Evolutionary conservation across 139 green algal genomes (phyloP), one percentile per base, ranked within the genome.

Genomic region (Micractinium sp.): DNA sequence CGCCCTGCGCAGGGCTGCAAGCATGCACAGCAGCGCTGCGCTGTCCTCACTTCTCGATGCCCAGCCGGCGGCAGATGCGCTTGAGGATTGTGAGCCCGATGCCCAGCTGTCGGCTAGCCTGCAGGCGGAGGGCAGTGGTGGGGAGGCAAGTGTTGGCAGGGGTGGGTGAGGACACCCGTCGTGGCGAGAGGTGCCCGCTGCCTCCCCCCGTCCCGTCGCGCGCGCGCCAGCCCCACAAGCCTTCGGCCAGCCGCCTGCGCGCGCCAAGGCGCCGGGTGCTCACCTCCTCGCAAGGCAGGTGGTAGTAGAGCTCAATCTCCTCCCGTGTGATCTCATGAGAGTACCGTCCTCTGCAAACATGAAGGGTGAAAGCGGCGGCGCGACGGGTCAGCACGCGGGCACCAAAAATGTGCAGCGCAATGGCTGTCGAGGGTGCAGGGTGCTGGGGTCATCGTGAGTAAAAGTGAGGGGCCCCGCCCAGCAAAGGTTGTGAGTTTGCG

Each of bases 1-100:
- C 5, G 2, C 3, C 67, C 29, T 15, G 77, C 19, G 23, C 77
- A 38, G 39, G 20, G 22, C 12, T 33, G 67, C 27, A 29, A 75
- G 67, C 23, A 75, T 18, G 27, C 1, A 20, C n/a, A 56, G 36
- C 36, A 18, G 31, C 22, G 75, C 33, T 80, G 75, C 47, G 36
- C 36, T 31, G 22, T 33, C 23, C 41, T 84, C 41, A 87, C 83
- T 87, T 87, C 66, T 81, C 83, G 67, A 87, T 87, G 66, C 83
- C 83, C 36, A 87, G 66, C 23, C 83, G 83, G 27, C 83, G 83
- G 83, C 83, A 87, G 83, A 87, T 87, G 83, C 83, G 83, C 83
- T 87, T 87, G 66, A 87, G 67, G 38, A 87, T 87, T 33, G 83
- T 87, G 16, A 86, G 81, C 25, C 81, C 81, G 35, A 86, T 86